Percentiles rank a stretch among this genome's conserved stretches.
phyloP scores from a whole-genome alignment of 2,329 filamentous ascomycete genomes.

The Cercospora sp. region DNA sequence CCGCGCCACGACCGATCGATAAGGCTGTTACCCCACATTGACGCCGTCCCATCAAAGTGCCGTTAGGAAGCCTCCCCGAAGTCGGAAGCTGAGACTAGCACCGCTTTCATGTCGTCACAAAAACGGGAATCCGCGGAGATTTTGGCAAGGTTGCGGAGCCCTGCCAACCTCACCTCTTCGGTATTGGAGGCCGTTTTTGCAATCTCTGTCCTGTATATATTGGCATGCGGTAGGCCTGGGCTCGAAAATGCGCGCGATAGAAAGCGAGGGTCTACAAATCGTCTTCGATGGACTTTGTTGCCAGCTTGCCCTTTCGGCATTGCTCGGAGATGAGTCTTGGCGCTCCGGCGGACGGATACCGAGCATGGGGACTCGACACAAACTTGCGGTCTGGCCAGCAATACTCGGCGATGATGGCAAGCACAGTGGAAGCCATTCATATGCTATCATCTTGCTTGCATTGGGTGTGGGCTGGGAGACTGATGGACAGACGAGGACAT shows the following conservation, averaged over 20 bases:
- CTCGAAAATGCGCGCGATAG: background rate
- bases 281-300: background rate
- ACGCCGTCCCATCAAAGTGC: conserved; percentile 10
- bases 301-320: background rate
- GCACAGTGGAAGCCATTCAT: background rate
- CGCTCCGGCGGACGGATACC: background rate
- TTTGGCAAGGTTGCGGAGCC: background rate
- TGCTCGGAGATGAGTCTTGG: background rate
- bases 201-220: background rate
- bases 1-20: background rate
- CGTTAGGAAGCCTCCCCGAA: background rate
- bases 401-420: background rate
- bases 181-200: background rate
- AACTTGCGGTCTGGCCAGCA: background rate
- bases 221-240: background rate
- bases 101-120: background rate
- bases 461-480: background rate
- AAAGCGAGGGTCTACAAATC: background rate
- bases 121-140: conserved; percentile 3
- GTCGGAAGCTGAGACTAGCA: background rate
- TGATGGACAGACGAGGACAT: background rate
- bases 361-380: background rate
- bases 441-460: background rate
- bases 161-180: conserved; percentile 9
- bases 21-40: conserved; percentile 3